Percentiles rank a stretch among this genome's conserved stretches.
Evolutionary conservation across 371 early-diverging fungal species (phyloP).

Genomic region (Mortierella sp.): DNA sequence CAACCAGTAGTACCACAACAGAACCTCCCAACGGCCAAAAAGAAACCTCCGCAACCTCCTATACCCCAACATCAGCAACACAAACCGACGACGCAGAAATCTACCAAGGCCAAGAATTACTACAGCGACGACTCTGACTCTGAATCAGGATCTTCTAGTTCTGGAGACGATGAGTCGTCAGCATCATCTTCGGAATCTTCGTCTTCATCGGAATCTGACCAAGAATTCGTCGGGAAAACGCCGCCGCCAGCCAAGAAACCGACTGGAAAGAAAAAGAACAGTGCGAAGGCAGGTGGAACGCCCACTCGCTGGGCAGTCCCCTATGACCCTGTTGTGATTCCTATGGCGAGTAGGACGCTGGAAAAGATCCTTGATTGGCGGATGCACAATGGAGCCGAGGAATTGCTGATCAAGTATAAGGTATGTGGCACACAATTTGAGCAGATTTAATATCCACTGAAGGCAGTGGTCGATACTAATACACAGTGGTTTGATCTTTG

Average conservation of each 20-base stretch:
- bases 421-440: slow-evolving; percentile 37
- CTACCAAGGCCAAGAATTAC: slow-evolving; percentile 12
- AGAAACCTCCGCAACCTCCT: not conserved
- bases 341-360: slow-evolving; percentile 76
- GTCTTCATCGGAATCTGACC: slow-evolving; percentile 39
- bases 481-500: slow-evolving; percentile 11
- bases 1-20: slow-evolving; percentile 12
- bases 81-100: slow-evolving; percentile 4
- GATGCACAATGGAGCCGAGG: slow-evolving; percentile 58
- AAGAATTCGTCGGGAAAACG: slow-evolving; percentile 48
- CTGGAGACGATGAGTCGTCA: slow-evolving; percentile 34
- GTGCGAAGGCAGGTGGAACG: slow-evolving; percentile 32
- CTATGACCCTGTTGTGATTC: slow-evolving; percentile 74
- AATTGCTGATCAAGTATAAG: slow-evolving; percentile 79
- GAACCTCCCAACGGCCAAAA: not conserved
- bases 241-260: slow-evolving; percentile 41
- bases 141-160: slow-evolving; percentile 41
- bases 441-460: not conserved
- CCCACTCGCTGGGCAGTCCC: slow-evolving; percentile 57
- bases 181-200: slow-evolving; percentile 34
- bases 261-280: slow-evolving; percentile 36
- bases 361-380: slow-evolving; percentile 76
- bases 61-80: slow-evolving; percentile 36
- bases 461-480: not conserved
- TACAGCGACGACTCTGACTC: slow-evolving; percentile 33